Base-by-base conservation (phyloP, 176 grass and related monocot species). In the Carex parvula region DNA sequence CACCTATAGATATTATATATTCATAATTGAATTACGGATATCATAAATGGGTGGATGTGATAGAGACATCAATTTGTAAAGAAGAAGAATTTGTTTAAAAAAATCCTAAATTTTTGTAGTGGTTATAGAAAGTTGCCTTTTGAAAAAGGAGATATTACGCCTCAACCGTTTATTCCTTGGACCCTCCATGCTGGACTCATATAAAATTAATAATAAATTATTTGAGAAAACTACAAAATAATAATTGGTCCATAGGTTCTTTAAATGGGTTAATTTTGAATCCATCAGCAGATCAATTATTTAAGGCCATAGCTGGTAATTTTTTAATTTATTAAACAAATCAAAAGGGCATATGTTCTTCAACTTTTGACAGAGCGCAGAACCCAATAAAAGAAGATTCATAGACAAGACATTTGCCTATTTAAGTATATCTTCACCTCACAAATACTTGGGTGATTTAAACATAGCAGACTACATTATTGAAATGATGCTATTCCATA, bases 161-260 rank as follows among this genome's bases (percentile, higher is more conserved):
- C 60, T 82, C 80, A 83, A 83, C 81, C 62, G 81, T 30, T 83
- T 83, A 83, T 83, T 68, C 33, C 14, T 33, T 83, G 80, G 63
- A 52, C 80, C 60, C 80, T 50, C 46, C 39, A 83, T 68, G 16
- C 30, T 13, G 8, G 37, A 24, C 60, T 44, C 41, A 35, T 81
- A 15, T 41, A 81, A 81, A 81, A 48, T 24, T 24, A 24, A 24
- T 81, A 63, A 56, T 58, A 35, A 32, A 8, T 22, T 59, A 11
- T 33, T 59, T 17, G 3, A 59, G 15, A 60, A 56, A 18, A 56
- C 48, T 54, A 55, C 53, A 58, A 37, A 26, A 33, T 58, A 41
- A 63, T 64, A 29, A 64, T 81, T 24, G 32, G 46, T 81, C 10
- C 13, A 64, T 63, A 22, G 8, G 21, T 78, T 9, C 7, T 39